Conservation (phyloP, 2,329 filamentous ascomycete species). For the Ascosphaera aggregata region DNA sequence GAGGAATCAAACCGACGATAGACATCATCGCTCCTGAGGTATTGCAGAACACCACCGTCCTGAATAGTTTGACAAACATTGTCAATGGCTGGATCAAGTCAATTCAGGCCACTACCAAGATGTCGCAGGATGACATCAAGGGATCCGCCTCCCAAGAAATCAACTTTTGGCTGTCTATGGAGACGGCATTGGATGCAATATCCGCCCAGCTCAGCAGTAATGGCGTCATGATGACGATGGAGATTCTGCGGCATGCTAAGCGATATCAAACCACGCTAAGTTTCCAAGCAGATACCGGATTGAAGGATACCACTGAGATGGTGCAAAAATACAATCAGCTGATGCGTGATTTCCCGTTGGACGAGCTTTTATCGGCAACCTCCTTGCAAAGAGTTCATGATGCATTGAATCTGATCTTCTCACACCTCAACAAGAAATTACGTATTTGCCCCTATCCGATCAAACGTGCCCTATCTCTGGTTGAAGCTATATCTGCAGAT, state of each 20-base stretch:
- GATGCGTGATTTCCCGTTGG: constrained; percentile 93
- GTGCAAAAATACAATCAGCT: constrained; percentile 98
- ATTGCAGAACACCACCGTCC: constrained; percentile 72
- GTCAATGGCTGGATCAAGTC: constrained; percentile 99
- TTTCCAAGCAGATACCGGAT: constrained; percentile 82
- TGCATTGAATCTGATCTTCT: constrained; percentile 72
- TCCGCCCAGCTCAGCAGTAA: constrained; percentile 72
- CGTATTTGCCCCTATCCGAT: constrained; percentile 93
- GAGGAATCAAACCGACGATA: constrained; percentile 44
- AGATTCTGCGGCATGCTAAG: constrained; percentile 90
- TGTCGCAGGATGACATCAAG: constrained; percentile 58
- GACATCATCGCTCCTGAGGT: constrained; percentile 54
- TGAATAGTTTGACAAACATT: constrained; percentile 79
- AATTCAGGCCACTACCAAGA: constrained; percentile 87
- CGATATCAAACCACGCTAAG: constrained; percentile 94
- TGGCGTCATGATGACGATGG: constrained; percentile 73
- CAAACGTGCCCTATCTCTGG: constrained; percentile 70
- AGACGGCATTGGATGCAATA: constrained; percentile 75
- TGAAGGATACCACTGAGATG: constrained; percentile 88
- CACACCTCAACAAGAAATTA: constrained; percentile 91
- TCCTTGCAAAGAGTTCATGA: constrained; percentile 75
- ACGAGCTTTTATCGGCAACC: constrained; percentile 81
- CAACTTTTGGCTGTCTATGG: constrained; percentile 98
- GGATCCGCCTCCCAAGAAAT: constrained; percentile 88
- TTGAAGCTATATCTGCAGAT: constrained; percentile 88